A percentile compares a stretch with the other conserved stretches of the same genome.
These are phyloP conservation scores for Aschersonia sp. DNA, from an alignment of 2,329 filamentous ascomycete species.

Conservation along the genomic window DNA sequence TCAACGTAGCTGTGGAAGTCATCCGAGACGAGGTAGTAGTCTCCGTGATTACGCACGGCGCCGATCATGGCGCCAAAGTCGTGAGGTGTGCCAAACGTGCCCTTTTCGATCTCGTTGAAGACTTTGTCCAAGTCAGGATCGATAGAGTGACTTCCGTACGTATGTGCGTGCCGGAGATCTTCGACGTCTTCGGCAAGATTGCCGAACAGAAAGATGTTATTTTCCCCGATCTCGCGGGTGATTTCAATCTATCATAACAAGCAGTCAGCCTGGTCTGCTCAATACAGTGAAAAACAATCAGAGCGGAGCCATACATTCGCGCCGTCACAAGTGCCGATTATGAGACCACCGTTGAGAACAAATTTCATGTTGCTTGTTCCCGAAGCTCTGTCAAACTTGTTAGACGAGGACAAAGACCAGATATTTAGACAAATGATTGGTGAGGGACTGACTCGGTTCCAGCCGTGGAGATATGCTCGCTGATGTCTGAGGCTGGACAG, in stretches of 20 bases:
- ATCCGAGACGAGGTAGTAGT: conserved; percentile 95
- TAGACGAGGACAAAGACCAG: conserved; percentile 1
- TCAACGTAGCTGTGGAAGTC: conserved; percentile 93
- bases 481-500: conserved; percentile 83
- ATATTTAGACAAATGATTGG: not conserved
- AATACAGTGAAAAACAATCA: not conserved
- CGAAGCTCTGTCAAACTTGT: conserved; percentile 32
- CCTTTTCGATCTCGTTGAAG: conserved; percentile 67
- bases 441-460: conserved; percentile 58
- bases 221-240: conserved; percentile 88
- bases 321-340: conserved; percentile 95
- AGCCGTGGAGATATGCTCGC: conserved; percentile 96
- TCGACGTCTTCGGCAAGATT: conserved; percentile 94
- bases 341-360: conserved; percentile 88
- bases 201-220: conserved; percentile 97
- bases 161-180: conserved; percentile 81
- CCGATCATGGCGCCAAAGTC: conserved; percentile 74
- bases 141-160: conserved; percentile 65
- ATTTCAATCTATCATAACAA: conserved; percentile 59
- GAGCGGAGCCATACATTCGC: conserved; percentile 59
- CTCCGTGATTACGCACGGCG: conserved; percentile 81
- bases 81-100: conserved; percentile 64
- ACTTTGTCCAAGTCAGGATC: conserved; percentile 68
- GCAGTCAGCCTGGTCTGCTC: not conserved
- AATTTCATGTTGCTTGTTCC: conserved; percentile 99